These are phyloP conservation scores for Tripidium arundinaceum DNA, from an alignment of 202 grass and related monocot species.

Conservation along the genomic window DNA sequence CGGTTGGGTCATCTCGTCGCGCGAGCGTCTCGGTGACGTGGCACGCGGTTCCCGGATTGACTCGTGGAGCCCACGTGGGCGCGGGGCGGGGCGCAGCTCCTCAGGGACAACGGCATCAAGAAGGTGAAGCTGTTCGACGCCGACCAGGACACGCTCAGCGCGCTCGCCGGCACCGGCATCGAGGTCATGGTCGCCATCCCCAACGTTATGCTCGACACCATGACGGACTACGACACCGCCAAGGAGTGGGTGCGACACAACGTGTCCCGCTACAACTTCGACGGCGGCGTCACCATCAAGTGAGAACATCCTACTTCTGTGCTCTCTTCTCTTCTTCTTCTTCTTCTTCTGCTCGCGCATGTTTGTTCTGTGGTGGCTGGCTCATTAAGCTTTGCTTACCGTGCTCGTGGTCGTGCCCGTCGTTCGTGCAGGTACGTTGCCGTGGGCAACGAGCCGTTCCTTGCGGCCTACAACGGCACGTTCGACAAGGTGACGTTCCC, in stretches of 20 bases:
- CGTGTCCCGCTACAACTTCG: constrained; percentile 47
- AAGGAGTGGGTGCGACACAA: constrained; percentile 51
- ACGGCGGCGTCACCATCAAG: constrained; percentile 49
- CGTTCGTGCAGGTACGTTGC: constrained; percentile 26
- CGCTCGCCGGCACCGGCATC: constrained; percentile 53
- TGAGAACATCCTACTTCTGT: too few relatives aligned
- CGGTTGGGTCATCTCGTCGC: constrained; percentile 20
- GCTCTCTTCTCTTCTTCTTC: too few relatives aligned
- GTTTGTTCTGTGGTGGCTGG: too few relatives aligned
- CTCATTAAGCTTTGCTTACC: too few relatives aligned
- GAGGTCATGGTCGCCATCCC: constrained; percentile 66
- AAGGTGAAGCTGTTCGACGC: constrained; percentile 76
- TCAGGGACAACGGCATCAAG: constrained; percentile 56
- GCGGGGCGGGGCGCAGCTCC: constrained; percentile 24
- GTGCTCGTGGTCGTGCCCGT: too few relatives aligned
- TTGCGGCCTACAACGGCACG: constrained; percentile 44
- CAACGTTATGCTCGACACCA: constrained; percentile 46
- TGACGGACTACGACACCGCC: constrained; percentile 22
- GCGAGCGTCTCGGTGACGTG: constrained; percentile 18
- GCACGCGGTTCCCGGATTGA: constrained; percentile 20
- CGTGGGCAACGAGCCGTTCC: constrained; percentile 60
- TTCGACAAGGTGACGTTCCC: constrained; percentile 48
- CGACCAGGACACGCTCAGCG: constrained; percentile 36
- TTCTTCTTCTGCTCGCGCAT: background rate
- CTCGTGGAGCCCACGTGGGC: constrained; percentile 29